These are phyloP conservation scores for Malus domestica DNA, from an alignment of 306 rosid genomes.

Conservation along the genomic window DNA sequence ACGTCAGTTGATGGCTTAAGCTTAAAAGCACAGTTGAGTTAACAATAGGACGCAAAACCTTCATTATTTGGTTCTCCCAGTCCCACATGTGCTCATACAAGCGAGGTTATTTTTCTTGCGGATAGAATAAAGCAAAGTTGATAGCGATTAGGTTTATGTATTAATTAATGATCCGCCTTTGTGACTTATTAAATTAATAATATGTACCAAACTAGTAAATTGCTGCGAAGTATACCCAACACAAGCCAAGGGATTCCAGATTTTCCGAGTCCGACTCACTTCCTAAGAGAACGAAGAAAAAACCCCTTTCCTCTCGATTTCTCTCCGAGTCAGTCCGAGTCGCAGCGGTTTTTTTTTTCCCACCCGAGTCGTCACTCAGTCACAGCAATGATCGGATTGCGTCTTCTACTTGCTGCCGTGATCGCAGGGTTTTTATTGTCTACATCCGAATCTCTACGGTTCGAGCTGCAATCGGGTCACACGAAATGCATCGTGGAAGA, in stretches of 20 bases:
- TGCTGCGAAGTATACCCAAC: too few species aligned
- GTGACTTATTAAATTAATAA: too few species aligned
- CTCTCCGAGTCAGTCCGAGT: background rate
- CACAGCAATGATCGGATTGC: background rate
- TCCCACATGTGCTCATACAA: too few species aligned
- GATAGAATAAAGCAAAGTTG: too few species aligned
- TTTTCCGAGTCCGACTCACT: background rate
- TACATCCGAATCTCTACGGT: constrained; percentile 60
- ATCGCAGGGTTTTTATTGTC: constrained; percentile 33
- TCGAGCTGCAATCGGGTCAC: constrained; percentile 76
- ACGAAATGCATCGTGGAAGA: constrained; percentile 94
- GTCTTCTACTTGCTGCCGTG: constrained; percentile 13
- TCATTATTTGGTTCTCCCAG: too few species aligned
- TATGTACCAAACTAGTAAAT: too few species aligned
- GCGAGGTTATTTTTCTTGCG: too few species aligned
- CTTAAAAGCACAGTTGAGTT: too few species aligned
- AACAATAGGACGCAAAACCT: too few species aligned
- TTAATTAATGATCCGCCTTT: too few species aligned
- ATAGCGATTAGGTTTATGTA: too few species aligned
- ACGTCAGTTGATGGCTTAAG: too few species aligned
- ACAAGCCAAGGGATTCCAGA: background rate
- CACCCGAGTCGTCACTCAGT: background rate
- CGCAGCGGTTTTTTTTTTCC: background rate
- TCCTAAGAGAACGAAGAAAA: background rate
- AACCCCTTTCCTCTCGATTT: background rate